These are phyloP conservation scores for Fomitopsis palustris DNA, from an alignment of 1,284 basidiomycete genomes.

Conservation along the genomic window DNA sequence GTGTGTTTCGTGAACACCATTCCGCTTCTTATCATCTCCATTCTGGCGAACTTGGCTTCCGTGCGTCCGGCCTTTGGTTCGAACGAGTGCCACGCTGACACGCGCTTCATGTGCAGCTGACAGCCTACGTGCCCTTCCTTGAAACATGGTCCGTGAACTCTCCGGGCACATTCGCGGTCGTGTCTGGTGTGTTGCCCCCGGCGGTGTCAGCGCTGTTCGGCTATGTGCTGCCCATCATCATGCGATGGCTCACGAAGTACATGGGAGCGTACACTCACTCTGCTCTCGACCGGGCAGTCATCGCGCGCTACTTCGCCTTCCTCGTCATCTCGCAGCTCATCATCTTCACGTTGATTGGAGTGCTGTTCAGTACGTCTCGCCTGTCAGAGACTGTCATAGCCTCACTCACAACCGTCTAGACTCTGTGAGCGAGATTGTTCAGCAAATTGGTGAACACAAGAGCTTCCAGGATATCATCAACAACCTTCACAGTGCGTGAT, in stretches of 20 bases:
- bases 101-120: slow-evolving; percentile 38
- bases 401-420: slow-evolving; percentile 33
- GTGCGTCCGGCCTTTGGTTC: slow-evolving; percentile 39
- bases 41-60: slow-evolving; percentile 75
- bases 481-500: slow-evolving; percentile 57
- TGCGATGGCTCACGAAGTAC: slow-evolving; percentile 81
- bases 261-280: slow-evolving; percentile 80
- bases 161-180: slow-evolving; percentile 60
- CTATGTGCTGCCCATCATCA: slow-evolving; percentile 83
- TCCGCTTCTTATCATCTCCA: slow-evolving; percentile 77
- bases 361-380: slow-evolving; percentile 69
- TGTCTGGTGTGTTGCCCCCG: slow-evolving; percentile 88
- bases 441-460: slow-evolving; percentile 61
- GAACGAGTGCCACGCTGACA: background rate
- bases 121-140: slow-evolving; percentile 71
- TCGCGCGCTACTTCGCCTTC: slow-evolving; percentile 90
- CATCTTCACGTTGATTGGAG: slow-evolving; percentile 89
- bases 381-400: background rate
- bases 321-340: slow-evolving; percentile 87
- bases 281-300: slow-evolving; percentile 82
- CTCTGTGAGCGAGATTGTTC: slow-evolving; percentile 64
- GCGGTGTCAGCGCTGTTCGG: slow-evolving; percentile 86
- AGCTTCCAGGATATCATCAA: slow-evolving; percentile 67
- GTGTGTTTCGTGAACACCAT: slow-evolving; percentile 93
- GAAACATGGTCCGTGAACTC: slow-evolving; percentile 62